phyloP scores from a whole-genome alignment of 2,329 filamentous ascomycete genomes.

The Pestalotiopsis sp. region DNA sequence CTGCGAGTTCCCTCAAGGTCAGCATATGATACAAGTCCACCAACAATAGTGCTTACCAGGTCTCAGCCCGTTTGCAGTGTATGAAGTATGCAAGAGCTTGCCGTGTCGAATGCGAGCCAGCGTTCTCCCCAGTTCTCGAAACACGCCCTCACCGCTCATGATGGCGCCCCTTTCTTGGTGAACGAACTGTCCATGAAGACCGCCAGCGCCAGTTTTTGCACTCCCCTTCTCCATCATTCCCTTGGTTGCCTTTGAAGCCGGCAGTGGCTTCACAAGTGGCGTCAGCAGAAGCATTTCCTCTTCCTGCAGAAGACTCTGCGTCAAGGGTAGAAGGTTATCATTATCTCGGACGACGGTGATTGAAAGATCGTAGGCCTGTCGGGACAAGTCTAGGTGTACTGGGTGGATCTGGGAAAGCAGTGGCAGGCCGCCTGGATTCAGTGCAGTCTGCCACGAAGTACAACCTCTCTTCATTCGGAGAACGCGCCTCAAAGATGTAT shows the following conservation, averaged over 20 bases:
- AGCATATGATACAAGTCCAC: neutral
- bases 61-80: conserved; percentile 88
- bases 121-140: conserved; percentile 84
- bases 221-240: conserved; percentile 62
- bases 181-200: conserved; percentile 56
- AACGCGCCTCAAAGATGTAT: conserved; percentile 78
- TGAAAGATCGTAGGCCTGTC: conserved; percentile 85
- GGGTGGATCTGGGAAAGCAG: conserved; percentile 81
- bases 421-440: conserved; percentile 81
- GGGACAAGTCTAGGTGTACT: conserved; percentile 79
- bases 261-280: conserved; percentile 88
- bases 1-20: conserved; percentile 35
- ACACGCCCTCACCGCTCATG: conserved; percentile 92
- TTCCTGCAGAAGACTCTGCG: conserved; percentile 77
- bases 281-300: conserved; percentile 91
- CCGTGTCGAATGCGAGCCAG: conserved; percentile 85
- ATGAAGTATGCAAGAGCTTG: conserved; percentile 89
- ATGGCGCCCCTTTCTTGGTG: conserved; percentile 66
- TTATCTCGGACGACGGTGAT: conserved; percentile 93
- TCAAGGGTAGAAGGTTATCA: conserved; percentile 80
- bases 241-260: conserved; percentile 82
- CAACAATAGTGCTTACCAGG: conserved; percentile 52
- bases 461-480: conserved; percentile 81
- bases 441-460: conserved; percentile 87
- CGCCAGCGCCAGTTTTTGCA: conserved; percentile 35